Evolutionary conservation across 305 asterid species (phyloP).

Genomic region (Fraxinus nigra): DNA sequence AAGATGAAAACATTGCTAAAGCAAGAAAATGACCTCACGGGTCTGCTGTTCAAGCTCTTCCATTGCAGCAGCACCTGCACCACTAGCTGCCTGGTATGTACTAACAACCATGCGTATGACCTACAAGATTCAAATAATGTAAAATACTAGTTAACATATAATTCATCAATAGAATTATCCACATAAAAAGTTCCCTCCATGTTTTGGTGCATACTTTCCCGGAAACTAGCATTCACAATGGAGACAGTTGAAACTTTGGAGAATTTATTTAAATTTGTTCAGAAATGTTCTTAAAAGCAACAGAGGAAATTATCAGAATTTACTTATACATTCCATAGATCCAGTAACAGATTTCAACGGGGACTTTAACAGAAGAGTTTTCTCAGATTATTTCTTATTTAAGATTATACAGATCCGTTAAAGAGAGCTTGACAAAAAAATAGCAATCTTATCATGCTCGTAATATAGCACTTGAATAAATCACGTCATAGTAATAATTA

Average conservation of each 20-base stretch:
- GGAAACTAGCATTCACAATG: not conserved
- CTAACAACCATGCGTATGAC: slow-evolving; percentile 93
- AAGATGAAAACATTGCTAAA: not conserved
- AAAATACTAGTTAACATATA: slow-evolving; percentile 11
- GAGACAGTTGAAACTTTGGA: not conserved
- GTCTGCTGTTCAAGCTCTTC: slow-evolving; percentile 92
- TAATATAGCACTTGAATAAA: not conserved
- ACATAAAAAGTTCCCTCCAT: not conserved
- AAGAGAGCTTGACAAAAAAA: not conserved
- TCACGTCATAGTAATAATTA: not conserved
- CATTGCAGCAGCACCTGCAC: slow-evolving; percentile 99
- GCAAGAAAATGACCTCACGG: slow-evolving; percentile 59
- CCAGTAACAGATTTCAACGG: not conserved
- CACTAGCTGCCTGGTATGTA: slow-evolving; percentile 98
- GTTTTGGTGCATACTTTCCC: not conserved
- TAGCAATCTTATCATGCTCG: not conserved
- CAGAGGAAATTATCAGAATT: not conserved
- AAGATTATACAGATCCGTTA: not conserved
- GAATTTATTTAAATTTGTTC: not conserved
- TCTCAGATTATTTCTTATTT: not conserved
- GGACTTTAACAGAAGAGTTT: not conserved
- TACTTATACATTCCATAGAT: not conserved
- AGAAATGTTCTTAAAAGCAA: not conserved
- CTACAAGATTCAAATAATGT: slow-evolving; percentile 33
- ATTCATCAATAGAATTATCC: not conserved